Evolutionary conservation across 495 filamentous ascomycete genomes (phyloP).

Genomic region (Penicillium waksmanii): DNA sequence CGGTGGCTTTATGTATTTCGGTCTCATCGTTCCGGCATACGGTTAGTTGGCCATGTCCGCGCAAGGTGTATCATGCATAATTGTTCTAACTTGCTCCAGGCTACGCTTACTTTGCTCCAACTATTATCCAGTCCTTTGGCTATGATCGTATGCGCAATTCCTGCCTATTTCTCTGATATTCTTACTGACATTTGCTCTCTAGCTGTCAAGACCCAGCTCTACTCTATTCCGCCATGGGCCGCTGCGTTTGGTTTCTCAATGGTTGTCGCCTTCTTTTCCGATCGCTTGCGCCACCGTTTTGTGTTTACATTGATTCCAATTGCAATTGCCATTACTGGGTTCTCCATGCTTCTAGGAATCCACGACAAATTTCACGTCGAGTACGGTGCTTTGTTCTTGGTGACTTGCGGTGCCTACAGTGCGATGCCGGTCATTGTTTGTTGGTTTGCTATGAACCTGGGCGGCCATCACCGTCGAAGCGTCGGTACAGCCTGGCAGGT

Average conservation of each 20-base stretch:
- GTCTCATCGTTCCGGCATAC: slow-evolving; percentile 85
- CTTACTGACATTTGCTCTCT: slow-evolving; percentile 25
- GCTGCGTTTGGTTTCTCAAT: slow-evolving; percentile 75
- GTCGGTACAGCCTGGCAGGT: slow-evolving; percentile 90
- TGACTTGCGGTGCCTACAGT: slow-evolving; percentile 63
- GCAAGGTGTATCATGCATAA: neutral
- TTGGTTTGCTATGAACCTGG: slow-evolving; percentile 94
- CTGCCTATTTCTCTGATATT: slow-evolving; percentile 4
- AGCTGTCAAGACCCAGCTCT: slow-evolving; percentile 76
- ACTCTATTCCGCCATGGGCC: slow-evolving; percentile 87
- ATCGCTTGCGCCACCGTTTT: slow-evolving; percentile 73
- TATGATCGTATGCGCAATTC: slow-evolving; percentile 49
- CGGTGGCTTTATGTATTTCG: slow-evolving; percentile 85
- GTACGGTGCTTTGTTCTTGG: slow-evolving; percentile 76
- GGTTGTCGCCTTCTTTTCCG: slow-evolving; percentile 69
- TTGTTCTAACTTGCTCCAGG: slow-evolving; percentile 26
- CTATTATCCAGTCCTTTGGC: slow-evolving; percentile 70
- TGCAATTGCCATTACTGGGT: slow-evolving; percentile 67
- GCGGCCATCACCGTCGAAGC: slow-evolving; percentile 80
- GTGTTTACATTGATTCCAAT: slow-evolving; percentile 70
- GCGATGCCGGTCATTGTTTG: slow-evolving; percentile 86
- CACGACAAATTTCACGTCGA: slow-evolving; percentile 62
- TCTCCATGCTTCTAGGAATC: slow-evolving; percentile 70
- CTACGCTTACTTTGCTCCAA: slow-evolving; percentile 77
- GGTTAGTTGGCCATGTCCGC: slow-evolving; percentile 41